Conservation (phyloP, 2,329 filamentous ascomycete genomes). For the Fusarium sp. region DNA sequence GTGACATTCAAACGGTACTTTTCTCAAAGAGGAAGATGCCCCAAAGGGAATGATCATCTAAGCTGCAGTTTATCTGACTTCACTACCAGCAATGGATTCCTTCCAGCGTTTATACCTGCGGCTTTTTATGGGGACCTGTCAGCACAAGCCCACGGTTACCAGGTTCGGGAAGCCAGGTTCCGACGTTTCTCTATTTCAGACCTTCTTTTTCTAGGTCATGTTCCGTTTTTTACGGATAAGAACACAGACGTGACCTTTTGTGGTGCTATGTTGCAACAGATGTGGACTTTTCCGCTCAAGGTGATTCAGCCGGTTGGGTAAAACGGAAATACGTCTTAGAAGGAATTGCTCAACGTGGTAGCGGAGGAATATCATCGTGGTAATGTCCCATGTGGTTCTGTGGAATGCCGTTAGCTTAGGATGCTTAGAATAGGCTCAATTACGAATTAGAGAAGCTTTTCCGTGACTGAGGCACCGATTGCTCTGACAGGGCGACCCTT, state of each 20-base stretch:
- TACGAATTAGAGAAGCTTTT: neutral
- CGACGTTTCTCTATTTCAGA: conserved; percentile 11
- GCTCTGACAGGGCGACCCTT: neutral
- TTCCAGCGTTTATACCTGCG: neutral
- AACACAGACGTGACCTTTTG: neutral
- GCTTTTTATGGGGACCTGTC: neutral
- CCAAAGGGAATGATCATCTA: neutral
- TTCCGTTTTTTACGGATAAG: conserved; percentile 24
- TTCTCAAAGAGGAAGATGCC: neutral
- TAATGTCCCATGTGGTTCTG: too few species aligned
- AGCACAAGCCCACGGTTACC: conserved; percentile 6
- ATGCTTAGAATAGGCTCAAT: conserved; percentile 20
- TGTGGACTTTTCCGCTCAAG: conserved; percentile 5
- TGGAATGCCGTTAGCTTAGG: neutral
- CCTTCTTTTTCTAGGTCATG: conserved; percentile 14
- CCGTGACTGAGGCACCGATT: neutral
- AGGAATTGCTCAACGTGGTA: neutral
- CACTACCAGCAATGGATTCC: conserved; percentile 9
- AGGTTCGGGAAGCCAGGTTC: conserved; percentile 15
- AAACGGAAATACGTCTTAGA: conserved; percentile 1
- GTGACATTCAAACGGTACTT: neutral
- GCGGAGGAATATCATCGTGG: neutral
- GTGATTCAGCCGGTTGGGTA: conserved; percentile 14
- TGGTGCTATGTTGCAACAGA: neutral
- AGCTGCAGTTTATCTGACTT: conserved; percentile 18